Evolutionary conservation across 495 filamentous ascomycete species (phyloP), one percentile per base, ranked within the genome.

Genomic region (Achaetomiella virescens): DNA sequence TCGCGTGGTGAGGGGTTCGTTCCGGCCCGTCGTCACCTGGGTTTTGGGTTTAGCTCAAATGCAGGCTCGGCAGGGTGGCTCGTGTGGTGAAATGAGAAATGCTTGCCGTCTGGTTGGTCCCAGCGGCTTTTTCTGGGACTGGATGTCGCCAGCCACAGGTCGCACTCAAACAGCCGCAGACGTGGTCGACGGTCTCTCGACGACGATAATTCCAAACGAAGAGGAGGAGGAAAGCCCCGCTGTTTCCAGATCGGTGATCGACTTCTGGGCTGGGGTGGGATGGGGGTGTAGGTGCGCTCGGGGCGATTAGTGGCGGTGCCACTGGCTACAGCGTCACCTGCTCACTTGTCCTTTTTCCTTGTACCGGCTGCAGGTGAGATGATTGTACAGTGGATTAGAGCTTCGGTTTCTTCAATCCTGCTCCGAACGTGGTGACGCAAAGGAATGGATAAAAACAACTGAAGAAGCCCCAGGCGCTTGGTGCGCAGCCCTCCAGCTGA

Each of bases 31-130:
- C 40, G 58, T 57, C 54, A 48, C 42, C 47, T 51, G 36, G 42
- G 41, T 20, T 55, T 44, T 58, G 27, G 29, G 37, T 33, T 53
- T 56, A 50, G 54, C 54, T 56, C 37, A 20, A 46, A 51, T 29
- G 45, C 45, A 48, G 40, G 57, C 35, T 38, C 29, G 41, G 24
- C 53, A 27, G 51, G n/a, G 40, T 41, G 57, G 60, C 49, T 35
- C 33, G 33, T 21, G 24, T 42, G 24, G 35, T 48, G 43, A 11
- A 44, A 49, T 49, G 41, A 27, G 48, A 59, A 62, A 65, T 64
- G 60, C 51, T 21, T 33, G 17, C 15, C 15, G 43, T 62, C 51
- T 47, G 61, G 61, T 68, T 68, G 66, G 63, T 52, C 55, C 27
- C 44, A 38, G 24, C 9, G 33, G 21, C 42, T 48, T 48, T 37